Conservation (phyloP, 768 basidiomycete species). For the Termitomyces sp. region DNA sequence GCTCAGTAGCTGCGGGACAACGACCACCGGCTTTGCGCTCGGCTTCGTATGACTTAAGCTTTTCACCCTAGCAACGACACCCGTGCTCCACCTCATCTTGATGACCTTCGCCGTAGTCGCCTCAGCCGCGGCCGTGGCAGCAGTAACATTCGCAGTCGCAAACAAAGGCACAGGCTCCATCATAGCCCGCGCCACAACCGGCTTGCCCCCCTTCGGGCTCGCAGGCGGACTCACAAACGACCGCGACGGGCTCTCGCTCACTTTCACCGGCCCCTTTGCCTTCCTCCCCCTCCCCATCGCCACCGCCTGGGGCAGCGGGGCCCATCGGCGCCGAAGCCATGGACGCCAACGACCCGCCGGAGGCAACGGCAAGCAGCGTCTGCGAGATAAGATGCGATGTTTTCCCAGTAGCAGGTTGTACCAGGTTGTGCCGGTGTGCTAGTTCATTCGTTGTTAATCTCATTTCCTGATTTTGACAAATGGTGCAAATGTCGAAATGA, state of each 20-base stretch:
- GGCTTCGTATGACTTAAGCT: background rate
- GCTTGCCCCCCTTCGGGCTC: slow-evolving; percentile 24
- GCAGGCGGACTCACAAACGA: slow-evolving; percentile 31
- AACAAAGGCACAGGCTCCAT: background rate
- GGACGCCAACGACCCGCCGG: background rate
- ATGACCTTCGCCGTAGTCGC: background rate
- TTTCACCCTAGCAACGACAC: background rate
- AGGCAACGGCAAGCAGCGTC: slow-evolving; percentile 17
- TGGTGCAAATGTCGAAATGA: background rate
- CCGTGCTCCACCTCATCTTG: background rate
- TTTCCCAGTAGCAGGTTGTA: background rate
- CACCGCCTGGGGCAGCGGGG: too few relatives aligned
- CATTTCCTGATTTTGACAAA: background rate
- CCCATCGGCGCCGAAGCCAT: background rate
- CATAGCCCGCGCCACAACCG: too few relatives aligned
- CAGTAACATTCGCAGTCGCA: too few relatives aligned
- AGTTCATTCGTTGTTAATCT: background rate
- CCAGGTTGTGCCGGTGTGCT: too few relatives aligned
- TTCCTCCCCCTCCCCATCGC: background rate
- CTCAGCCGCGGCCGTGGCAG: background rate
- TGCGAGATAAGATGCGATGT: too few relatives aligned
- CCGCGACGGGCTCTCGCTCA: slow-evolving; percentile 22
- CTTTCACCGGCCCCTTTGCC: slow-evolving; percentile 10
- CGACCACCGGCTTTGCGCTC: background rate
- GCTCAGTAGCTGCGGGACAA: slow-evolving; percentile 15